Evolutionary conservation across 768 basidiomycete genomes (phyloP), one percentile per base, ranked within the genome.

Genomic region (Guyanaporus albipodus): DNA sequence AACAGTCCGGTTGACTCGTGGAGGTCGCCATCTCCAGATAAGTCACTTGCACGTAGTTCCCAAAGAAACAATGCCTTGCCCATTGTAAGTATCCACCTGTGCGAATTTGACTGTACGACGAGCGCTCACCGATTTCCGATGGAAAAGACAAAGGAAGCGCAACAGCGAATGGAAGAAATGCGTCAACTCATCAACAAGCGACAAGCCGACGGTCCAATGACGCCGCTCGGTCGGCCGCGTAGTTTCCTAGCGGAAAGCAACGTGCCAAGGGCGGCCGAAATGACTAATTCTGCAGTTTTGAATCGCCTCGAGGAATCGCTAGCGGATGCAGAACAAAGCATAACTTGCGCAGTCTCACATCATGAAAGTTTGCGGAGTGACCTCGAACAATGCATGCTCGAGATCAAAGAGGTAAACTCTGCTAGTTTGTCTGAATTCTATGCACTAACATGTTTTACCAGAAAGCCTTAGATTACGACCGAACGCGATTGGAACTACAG

Each of bases 151-250:
- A 82, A 68, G 58, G 88, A 82, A 44, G 87, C 88, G 28, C 82
- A 82, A 54, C 82, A 83, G 28, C 80, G 90, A 19, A 75, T 90
- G 73, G 81, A 88, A 56, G 90, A 92, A 63, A 88, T 92, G 88
- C 77, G 82, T 32, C 78, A 78, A 53, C 70, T 89, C 46, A 89
- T 92, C 48, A 68, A 71, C 29, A 77, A 72, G 50, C 72, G 88
- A 53, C 73, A 79, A 56, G 71, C 67, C 15, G 83, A 83, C 28
- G 64, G 41, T 23, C 51, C 60, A 15, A 42, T 65, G 6, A 71
- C 77, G 8, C 75, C 78, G 47, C 74, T 75, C 21, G 67, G 64
- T 44, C 75, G 78, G 40, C 67, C 76, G 9, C 71, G 73, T 31
- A 76, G 59, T 42, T 45, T 68, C 32, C 29, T 62, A 11, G 54